These are phyloP conservation scores for Monosporascus ibericus DNA, from an alignment of 2,329 filamentous ascomycete genomes.

Conservation along the genomic window DNA sequence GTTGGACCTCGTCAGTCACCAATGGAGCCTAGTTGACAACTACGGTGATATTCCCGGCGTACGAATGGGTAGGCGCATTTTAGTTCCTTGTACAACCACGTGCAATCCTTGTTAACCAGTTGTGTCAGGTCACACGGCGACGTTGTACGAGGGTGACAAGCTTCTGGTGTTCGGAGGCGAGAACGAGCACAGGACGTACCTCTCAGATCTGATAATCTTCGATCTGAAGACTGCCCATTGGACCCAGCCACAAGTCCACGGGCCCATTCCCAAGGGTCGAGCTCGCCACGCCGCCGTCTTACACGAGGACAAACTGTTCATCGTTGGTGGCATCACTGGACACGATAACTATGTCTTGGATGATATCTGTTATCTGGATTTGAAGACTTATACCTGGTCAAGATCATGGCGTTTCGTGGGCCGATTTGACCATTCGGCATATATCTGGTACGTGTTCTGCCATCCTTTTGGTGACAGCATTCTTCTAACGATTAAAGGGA, in stretches of 20 bases:
- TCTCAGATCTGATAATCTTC: constrained; percentile 93
- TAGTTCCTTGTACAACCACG: constrained; percentile 1
- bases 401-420: constrained; percentile 92
- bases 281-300: constrained; percentile 91
- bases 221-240: constrained; percentile 91
- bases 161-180: constrained; percentile 96
- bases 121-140: constrained; percentile 78
- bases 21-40: constrained; percentile 96
- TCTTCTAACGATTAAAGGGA: constrained; percentile 34
- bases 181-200: constrained; percentile 93
- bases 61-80: constrained; percentile 68
- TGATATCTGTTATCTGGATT: constrained; percentile 91
- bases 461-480: background rate
- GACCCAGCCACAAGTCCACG: constrained; percentile 84
- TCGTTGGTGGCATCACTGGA: constrained; percentile 91
- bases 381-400: constrained; percentile 98
- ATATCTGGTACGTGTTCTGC: constrained; percentile 60
- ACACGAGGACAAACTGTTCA: constrained; percentile 93
- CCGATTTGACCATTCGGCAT: constrained; percentile 90
- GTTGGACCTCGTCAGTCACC: constrained; percentile 78
- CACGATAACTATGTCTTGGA: constrained; percentile 89
- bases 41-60: constrained; percentile 97
- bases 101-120: constrained; percentile 1
- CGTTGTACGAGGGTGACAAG: constrained; percentile 88
- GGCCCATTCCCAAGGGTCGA: constrained; percentile 79